phyloP scores from a whole-genome alignment of 1,139 yeast species.

The Pneumocystis oryctolagi region DNA sequence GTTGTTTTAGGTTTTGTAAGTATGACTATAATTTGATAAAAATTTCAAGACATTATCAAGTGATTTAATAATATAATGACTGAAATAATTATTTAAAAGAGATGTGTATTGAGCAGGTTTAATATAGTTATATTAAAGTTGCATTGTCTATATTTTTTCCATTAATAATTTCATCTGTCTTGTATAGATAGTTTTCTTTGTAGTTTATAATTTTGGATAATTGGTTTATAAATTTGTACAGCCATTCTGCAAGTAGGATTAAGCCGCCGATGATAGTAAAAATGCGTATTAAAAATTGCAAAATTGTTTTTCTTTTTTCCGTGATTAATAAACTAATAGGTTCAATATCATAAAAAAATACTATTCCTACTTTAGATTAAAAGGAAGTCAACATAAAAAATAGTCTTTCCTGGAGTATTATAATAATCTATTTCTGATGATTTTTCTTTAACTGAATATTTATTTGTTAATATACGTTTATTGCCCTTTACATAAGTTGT shows the following conservation, averaged over 20 bases:
- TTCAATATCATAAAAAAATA: constrained; percentile 73
- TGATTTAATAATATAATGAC: not conserved
- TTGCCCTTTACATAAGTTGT: constrained; percentile 57
- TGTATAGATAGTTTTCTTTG: not conserved
- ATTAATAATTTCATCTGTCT: not conserved
- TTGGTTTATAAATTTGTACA: constrained; percentile 15
- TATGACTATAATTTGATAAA: not conserved
- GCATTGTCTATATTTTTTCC: not conserved
- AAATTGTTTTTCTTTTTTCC: constrained; percentile 61
- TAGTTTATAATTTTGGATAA: not conserved
- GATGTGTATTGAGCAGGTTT: not conserved
- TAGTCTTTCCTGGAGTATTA: constrained; percentile 23
- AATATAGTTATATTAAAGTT: not conserved
- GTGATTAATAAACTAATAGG: constrained; percentile 57
- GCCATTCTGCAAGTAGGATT: constrained; percentile 34
- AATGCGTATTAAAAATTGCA: constrained; percentile 60
- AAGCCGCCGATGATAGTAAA: constrained; percentile 71
- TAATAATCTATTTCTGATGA: constrained; percentile 20
- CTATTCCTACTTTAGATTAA: constrained; percentile 38
- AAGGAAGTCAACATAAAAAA: not conserved
- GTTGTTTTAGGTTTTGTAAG: not conserved
- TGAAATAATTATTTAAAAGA: not conserved
- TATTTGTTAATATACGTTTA: constrained; percentile 60
- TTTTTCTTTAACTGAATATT: constrained; percentile 63
- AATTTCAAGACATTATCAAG: not conserved